Evolutionary conservation across 2,329 filamentous ascomycete species (phyloP).

Genomic region (Neopestalotiopsis rosae): DNA sequence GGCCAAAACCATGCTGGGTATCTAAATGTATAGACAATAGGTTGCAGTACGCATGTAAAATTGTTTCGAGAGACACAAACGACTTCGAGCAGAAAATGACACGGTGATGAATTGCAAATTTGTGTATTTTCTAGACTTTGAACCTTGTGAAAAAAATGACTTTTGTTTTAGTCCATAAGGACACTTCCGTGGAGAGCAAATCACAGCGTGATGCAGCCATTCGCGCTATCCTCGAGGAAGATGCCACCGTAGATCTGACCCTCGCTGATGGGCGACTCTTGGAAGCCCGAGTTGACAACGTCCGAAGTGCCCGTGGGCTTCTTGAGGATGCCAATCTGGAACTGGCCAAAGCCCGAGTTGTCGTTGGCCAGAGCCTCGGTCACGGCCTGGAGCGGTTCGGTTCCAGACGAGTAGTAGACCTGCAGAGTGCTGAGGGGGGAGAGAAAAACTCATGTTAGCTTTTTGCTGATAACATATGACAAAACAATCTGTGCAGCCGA

Average conservation of each 20-base stretch:
- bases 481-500: background rate
- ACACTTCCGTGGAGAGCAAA: too few species aligned
- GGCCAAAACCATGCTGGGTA: too few species aligned
- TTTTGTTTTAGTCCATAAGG: too few species aligned
- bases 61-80: too few species aligned
- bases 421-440: constrained; percentile 51
- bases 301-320: constrained; percentile 57
- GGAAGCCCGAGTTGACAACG: constrained; percentile 55
- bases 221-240: constrained; percentile 53
- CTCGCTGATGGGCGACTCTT: constrained; percentile 51
- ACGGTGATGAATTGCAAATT: too few species aligned
- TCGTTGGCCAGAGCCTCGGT: constrained; percentile 52
- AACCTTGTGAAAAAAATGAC: too few species aligned
- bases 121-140: too few species aligned
- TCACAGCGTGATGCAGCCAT: constrained; percentile 46
- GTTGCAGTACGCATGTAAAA: too few species aligned
- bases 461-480: background rate
- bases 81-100: too few species aligned
- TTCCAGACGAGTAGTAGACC: constrained; percentile 60
- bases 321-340: constrained; percentile 65
- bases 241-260: constrained; percentile 56
- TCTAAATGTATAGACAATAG: too few species aligned
- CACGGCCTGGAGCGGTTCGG: constrained; percentile 51
- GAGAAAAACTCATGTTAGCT: background rate
- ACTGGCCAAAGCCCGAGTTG: constrained; percentile 57